These are phyloP conservation scores for Dimargaris cristalligena DNA, from an alignment of 192 early-diverging fungal genomes.

Conservation along the genomic window DNA sequence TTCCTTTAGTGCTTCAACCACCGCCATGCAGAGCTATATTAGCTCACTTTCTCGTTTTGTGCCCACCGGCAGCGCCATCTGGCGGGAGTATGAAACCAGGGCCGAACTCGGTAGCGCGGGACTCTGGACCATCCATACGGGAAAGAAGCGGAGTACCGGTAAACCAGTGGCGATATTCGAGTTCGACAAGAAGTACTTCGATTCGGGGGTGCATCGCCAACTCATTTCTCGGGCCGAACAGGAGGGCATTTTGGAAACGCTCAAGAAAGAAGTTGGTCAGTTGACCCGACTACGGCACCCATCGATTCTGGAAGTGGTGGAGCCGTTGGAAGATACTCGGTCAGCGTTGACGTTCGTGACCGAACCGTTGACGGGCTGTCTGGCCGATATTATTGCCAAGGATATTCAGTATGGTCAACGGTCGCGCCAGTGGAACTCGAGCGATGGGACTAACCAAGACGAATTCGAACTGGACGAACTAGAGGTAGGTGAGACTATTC, in stretches of 20 bases:
- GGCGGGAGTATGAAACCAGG: conserved; percentile 18
- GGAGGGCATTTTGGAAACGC: conserved; percentile 31
- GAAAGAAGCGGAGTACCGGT: conserved; percentile 34
- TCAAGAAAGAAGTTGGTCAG: conserved; percentile 48
- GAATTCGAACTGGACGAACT: conserved; percentile 58
- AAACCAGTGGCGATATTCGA: conserved; percentile 53
- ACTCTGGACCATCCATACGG: conserved; percentile 54
- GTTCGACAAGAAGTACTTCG: conserved; percentile 56
- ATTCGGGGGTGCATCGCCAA: conserved; percentile 29
- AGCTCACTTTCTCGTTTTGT: conserved; percentile 9
- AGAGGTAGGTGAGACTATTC: too few species aligned
- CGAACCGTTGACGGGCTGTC: conserved; percentile 45
- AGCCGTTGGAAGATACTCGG: conserved; percentile 51
- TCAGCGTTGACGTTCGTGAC: conserved; percentile 54
- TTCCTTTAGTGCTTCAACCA: not conserved
- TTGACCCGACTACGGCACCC: conserved; percentile 63
- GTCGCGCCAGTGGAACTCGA: conserved; percentile 12
- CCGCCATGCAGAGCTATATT: conserved; percentile 10
- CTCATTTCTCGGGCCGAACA: conserved; percentile 25
- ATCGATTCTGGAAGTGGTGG: conserved; percentile 52
- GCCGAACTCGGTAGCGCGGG: conserved; percentile 22
- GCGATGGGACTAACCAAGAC: conserved; percentile 20
- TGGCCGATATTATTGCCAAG: conserved; percentile 44
- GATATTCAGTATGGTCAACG: conserved; percentile 18
- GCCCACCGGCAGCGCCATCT: conserved; percentile 17